These are phyloP conservation scores for Tylopilus sp. DNA, from an alignment of 768 basidiomycete genomes.

Conservation along the genomic window DNA sequence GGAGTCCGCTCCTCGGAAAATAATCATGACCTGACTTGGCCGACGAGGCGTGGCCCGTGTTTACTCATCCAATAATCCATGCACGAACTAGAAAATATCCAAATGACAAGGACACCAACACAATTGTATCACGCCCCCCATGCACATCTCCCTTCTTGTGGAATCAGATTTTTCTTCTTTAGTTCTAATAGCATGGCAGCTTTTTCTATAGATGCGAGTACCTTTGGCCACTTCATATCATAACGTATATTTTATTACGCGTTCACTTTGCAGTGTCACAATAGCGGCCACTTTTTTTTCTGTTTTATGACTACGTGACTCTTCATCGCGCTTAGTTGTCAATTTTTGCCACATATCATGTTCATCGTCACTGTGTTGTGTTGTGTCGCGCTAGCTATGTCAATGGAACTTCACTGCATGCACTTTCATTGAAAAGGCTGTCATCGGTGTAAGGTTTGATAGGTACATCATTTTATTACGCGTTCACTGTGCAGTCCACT, in stretches of 20 bases:
- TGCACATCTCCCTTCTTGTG: conserved; percentile 14
- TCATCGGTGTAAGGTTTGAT: no score
- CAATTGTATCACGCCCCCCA: conserved; percentile 25
- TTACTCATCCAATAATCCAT: conserved; percentile 15
- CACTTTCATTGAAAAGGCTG: background rate
- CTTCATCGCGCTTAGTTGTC: conserved; percentile 8
- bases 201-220: conserved; percentile 1
- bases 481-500: no score
- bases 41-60: background rate
- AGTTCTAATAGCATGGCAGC: background rate
- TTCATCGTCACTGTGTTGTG: conserved; percentile 23
- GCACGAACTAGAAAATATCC: conserved; percentile 29
- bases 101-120: conserved; percentile 23
- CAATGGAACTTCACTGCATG: conserved; percentile 12
- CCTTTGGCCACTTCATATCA: background rate
- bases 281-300: background rate
- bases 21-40: background rate
- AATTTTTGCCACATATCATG: conserved; percentile 17
- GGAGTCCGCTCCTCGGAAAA: background rate
- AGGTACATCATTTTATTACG: no score
- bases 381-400: conserved; percentile 25
- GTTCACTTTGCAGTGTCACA: conserved; percentile 10
- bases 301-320: background rate
- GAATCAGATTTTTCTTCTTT: background rate
- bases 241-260: conserved; percentile 13